Evolutionary conservation across 306 rosid species (phyloP), one percentile per base, ranked within the genome.

Genomic region (Alnus glutinosa): DNA sequence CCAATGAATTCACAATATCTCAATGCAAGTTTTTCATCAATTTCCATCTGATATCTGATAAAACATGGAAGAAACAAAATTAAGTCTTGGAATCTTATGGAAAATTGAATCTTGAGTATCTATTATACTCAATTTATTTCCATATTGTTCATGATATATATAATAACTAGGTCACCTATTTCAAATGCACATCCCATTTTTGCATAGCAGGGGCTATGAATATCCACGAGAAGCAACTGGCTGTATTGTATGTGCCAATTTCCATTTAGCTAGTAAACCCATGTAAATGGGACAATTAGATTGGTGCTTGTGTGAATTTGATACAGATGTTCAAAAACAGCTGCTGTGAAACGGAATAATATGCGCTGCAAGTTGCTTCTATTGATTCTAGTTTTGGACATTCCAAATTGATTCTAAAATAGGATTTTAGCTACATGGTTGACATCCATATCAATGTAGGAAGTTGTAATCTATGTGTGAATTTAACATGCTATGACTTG

Each of bases 101-200:
- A 32, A 64, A 36, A 34, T 13, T 36, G n/a, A 15, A 64, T 15
- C 37, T 64, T 36, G 47, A 64, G 23, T 5, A 15, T 18, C 18
- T 8, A 36, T 64, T 42, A 42, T 42, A 42, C 46, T 42, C 46
- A 0, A 42, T 42, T 39, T 5, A 39, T 39, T 39, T 39, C 5
- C 51, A 8, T 77, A 52, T 23, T 12, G 28, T 68, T 69, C 75
- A 77, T 77, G 32, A 69, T 68, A 77, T 37, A 52, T 77, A 67
- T 54, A 68, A 19, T 77, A 52, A 66, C 37, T 67, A 1, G 42
- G 5, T 3, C 66, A 39, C 55, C 32, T 28, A 77, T 77, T 77
- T 68, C 46, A 67, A 77, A 77, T 67, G 75, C 68, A 28, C 54
- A 68, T 69, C 75, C 30, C 11, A 77, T 77, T 68, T 63, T 63